These are phyloP conservation scores for Aciculoconidium aculeatum DNA, from an alignment of 805 yeast species.

Conservation along the genomic window DNA sequence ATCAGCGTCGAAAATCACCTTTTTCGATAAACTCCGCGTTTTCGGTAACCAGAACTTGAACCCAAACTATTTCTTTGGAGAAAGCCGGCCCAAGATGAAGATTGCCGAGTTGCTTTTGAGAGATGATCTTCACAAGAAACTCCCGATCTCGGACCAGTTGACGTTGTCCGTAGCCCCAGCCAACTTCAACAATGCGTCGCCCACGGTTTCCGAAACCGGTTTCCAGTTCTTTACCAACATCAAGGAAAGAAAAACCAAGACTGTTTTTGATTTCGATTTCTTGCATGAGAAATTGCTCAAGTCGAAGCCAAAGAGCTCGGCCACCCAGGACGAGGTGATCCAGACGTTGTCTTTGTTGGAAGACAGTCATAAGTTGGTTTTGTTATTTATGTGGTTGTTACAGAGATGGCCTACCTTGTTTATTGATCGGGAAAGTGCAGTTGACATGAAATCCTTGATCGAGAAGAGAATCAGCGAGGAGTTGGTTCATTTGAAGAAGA, in stretches of 20 bases:
- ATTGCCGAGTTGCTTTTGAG: conserved; percentile 41
- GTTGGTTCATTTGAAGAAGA: conserved; percentile 25
- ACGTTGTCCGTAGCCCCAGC: conserved; percentile 61
- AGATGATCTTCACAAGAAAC: conserved; percentile 15
- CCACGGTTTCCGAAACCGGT: conserved; percentile 37
- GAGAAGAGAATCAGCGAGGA: conserved; percentile 57
- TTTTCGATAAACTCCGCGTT: conserved; percentile 41
- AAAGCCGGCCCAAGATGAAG: conserved; percentile 31
- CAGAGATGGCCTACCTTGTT: conserved; percentile 82
- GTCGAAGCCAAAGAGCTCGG: conserved; percentile 14
- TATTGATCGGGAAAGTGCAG: conserved; percentile 70
- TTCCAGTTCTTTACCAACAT: conserved; percentile 49
- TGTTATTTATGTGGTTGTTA: conserved; percentile 77
- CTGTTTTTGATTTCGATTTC: conserved; percentile 47
- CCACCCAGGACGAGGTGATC: conserved; percentile 16
- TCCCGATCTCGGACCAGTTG: conserved; percentile 52
- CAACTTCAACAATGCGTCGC: conserved; percentile 23
- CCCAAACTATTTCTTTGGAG: conserved; percentile 31
- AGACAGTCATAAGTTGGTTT: conserved; percentile 58
- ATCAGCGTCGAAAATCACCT: conserved; percentile 46
- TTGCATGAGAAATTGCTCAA: conserved; percentile 21
- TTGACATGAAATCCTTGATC: conserved; percentile 59
- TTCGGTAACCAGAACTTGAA: conserved; percentile 36
- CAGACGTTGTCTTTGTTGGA: conserved; percentile 41
- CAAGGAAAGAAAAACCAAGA: conserved; percentile 46